Conservation (phyloP, 2,329 filamentous ascomycete species). For the Aspergillus spinulosporus region DNA sequence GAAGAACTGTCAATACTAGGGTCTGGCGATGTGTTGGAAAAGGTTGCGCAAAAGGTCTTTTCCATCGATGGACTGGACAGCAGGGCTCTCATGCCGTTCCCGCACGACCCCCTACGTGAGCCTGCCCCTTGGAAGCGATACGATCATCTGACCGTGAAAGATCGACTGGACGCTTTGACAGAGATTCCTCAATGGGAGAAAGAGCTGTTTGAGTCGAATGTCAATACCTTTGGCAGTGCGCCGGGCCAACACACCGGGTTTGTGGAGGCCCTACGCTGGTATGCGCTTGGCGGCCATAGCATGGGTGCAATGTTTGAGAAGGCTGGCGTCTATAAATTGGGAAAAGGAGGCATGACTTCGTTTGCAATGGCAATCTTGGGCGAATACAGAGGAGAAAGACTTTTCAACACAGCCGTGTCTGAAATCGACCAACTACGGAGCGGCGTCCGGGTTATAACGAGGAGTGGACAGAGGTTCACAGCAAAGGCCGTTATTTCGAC, state of each 20-base stretch:
- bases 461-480: background rate
- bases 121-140: constrained; percentile 32
- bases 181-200: constrained; percentile 23
- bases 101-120: constrained; percentile 33
- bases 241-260: constrained; percentile 27
- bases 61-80: constrained; percentile 32
- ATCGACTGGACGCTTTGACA: constrained; percentile 32
- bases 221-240: constrained; percentile 21
- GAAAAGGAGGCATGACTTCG: constrained; percentile 26
- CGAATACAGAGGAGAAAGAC: constrained; percentile 13
- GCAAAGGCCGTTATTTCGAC: background rate
- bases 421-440: background rate
- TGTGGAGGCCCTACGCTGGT: constrained; percentile 32
- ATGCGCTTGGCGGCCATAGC: constrained; percentile 29
- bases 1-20: background rate
- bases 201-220: constrained; percentile 26
- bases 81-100: constrained; percentile 38
- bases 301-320: constrained; percentile 25
- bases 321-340: constrained; percentile 28
- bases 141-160: constrained; percentile 29
- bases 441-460: background rate
- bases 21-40: background rate
- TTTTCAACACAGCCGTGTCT: background rate
- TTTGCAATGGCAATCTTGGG: constrained; percentile 18
- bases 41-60: constrained; percentile 31